These are phyloP conservation scores for Elongisporangium prolatum DNA, from an alignment of 352 stramenopile genomes.

Conservation along the genomic window DNA sequence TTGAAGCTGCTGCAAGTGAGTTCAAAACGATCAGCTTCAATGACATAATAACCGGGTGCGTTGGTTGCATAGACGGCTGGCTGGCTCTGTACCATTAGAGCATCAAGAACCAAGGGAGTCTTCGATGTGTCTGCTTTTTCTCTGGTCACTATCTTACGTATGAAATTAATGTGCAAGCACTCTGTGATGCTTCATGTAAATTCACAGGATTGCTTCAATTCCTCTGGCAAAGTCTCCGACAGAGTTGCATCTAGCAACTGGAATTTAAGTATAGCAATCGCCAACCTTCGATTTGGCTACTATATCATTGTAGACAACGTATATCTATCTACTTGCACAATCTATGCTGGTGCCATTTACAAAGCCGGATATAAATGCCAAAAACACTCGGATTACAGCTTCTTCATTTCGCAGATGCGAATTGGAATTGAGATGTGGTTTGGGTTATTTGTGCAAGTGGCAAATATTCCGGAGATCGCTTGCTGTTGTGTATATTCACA, in stretches of 20 bases:
- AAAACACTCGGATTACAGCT: conserved; percentile 3
- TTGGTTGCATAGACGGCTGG: conserved; percentile 9
- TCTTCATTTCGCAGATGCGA: too few species aligned
- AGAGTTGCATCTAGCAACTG: conserved; percentile 7
- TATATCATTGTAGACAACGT: conserved; percentile 6
- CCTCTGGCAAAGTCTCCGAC: conserved; percentile 4
- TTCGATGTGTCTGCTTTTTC: conserved; percentile 9
- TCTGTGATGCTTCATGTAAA: conserved; percentile 6
- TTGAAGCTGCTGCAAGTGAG: too few species aligned
- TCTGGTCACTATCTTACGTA: conserved; percentile 7
- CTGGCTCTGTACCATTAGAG: conserved; percentile 6
- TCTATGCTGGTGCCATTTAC: conserved; percentile 4
- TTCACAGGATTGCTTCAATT: conserved; percentile 14
- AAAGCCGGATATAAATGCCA: conserved; percentile 5
- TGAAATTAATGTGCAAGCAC: conserved; percentile 8
- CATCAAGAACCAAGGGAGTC: conserved; percentile 5
- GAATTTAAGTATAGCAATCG: conserved; percentile 2
- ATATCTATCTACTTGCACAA: neutral
- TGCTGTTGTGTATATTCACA: too few species aligned
- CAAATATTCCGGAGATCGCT: too few species aligned
- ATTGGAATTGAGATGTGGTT: conserved; percentile 4
- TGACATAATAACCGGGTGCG: conserved; percentile 8
- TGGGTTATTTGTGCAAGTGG: conserved; percentile 1
- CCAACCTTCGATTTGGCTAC: neutral
- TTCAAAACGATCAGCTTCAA: conserved; percentile 4